These are phyloP conservation scores for Cladosporium sp. DNA, from an alignment of 2,329 filamentous ascomycete genomes.

Conservation along the genomic window DNA sequence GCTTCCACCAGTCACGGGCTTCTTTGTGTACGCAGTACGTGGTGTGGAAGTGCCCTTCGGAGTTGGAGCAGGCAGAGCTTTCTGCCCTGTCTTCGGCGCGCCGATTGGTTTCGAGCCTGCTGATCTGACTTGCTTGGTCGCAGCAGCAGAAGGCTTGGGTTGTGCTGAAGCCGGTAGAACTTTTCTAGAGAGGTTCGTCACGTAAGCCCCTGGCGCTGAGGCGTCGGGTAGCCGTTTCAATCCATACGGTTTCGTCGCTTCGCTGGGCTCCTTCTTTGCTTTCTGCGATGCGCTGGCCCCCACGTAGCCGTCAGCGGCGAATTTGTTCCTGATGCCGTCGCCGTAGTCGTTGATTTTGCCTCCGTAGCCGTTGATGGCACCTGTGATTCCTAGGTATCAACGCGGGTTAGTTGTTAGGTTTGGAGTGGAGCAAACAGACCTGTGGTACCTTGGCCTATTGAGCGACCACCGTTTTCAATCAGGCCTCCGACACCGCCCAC, in stretches of 20 bases:
- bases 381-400: conserved; percentile 29
- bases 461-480: conserved; percentile 31
- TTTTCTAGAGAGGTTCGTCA: conserved; percentile 11
- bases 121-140: conserved; percentile 6
- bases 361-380: conserved; percentile 31
- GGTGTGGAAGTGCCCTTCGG: not conserved
- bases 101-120: not conserved
- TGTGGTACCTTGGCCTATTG: conserved; percentile 31
- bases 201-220: conserved; percentile 5
- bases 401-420: conserved; percentile 15
- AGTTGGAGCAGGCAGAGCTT: conserved; percentile 14
- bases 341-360: conserved; percentile 34
- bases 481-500: conserved; percentile 32
- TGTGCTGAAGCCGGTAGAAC: not conserved
- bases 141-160: conserved; percentile 1
- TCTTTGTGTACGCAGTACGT: not conserved
- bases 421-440: conserved; percentile 15
- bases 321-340: conserved; percentile 26
- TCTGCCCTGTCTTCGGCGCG: conserved; percentile 8
- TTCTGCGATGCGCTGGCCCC: conserved; percentile 10
- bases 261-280: conserved; percentile 10
- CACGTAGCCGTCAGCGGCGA: conserved; percentile 29
- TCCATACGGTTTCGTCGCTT: conserved; percentile 13
- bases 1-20: not conserved
- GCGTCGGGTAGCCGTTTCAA: conserved; percentile 13